Base-by-base conservation (phyloP, 2,329 filamentous ascomycete species). In the Pyrenochaeta sp. region DNA sequence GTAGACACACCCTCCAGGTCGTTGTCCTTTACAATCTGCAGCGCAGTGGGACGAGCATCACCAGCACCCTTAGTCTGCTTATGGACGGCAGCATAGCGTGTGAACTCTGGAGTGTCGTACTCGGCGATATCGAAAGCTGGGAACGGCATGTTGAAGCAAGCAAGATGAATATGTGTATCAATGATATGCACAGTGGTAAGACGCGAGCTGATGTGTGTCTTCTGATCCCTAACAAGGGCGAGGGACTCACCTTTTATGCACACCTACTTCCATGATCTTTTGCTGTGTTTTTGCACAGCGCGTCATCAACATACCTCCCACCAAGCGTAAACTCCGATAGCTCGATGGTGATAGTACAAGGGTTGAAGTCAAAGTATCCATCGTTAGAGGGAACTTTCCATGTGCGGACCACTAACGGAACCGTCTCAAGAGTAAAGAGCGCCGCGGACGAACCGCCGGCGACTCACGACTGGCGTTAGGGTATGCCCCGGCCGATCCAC, bases 1-100 rank as follows among this genome's bases (percentile, higher is more conserved):
- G 13, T 12, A 24, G 34, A 19, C 3, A n/a, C 42, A 34, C 58
- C 49, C 28, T 61, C 40, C 19, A 61, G 67, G 5, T 64, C 48
- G n/a, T 80, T 76, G 53, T 81, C 78, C 19, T 72, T 56, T 54
- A 81, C 50, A 44, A 81, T 76, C 47, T 79, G 71, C 0, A 78
- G 54, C 2, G 79, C 78, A 1, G 79, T 81, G 12, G 79, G 79
- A 4, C 79, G 72, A 28, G 69, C 65, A 54, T 81, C 80, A 1
- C 78, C 78, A 0, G 78, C 71, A 0, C 78, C 79, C 34, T 65
- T 50, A 34, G 57, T 56, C 27, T 61, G 39, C 24, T 61, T 47
- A 44, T 64, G 60, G 39, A 27, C 53, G 25, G 52, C 50, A 12
- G 22, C 48, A 15, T 66, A 64, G 5, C 56, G 62, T n/a, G 54